These are phyloP conservation scores for Dichotomocladium elegans DNA, from an alignment of 371 early-diverging fungal genomes.

Conservation along the genomic window DNA sequence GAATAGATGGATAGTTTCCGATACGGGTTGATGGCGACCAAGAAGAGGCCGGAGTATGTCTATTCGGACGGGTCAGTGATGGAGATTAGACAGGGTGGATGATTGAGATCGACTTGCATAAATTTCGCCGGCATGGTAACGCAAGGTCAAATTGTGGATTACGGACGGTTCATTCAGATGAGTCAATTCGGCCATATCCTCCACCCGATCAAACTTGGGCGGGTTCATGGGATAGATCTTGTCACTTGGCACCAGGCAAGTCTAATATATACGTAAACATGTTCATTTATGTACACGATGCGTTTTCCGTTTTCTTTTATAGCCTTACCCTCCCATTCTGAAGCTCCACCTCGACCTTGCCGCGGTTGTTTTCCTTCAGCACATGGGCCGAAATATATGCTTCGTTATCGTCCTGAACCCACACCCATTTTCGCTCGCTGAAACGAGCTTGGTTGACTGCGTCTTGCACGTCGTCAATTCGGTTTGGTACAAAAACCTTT, in stretches of 20 bases:
- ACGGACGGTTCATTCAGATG: conserved; percentile 99
- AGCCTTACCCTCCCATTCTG: conserved; percentile 67
- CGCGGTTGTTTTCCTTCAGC: conserved; percentile 34
- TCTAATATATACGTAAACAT: conserved; percentile 29
- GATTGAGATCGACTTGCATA: conserved; percentile 64
- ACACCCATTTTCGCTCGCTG: conserved; percentile 92
- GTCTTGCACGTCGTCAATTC: conserved; percentile 51
- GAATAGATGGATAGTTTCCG: conserved; percentile 90
- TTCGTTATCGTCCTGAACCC: conserved; percentile 90
- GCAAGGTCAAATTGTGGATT: conserved; percentile 89
- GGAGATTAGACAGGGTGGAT: neutral
- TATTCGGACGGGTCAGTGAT: too few species aligned
- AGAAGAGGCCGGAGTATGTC: conserved; percentile 99
- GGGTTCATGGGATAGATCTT: conserved; percentile 98
- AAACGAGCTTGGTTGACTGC: conserved; percentile 75
- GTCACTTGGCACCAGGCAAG: conserved; percentile 62
- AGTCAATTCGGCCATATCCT: conserved; percentile 98
- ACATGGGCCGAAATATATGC: conserved; percentile 89
- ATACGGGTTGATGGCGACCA: conserved; percentile 99
- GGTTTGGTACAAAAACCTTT: conserved; percentile 33
- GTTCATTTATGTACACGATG: neutral
- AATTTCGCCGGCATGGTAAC: conserved; percentile 90
- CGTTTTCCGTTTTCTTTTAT: neutral
- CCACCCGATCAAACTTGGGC: conserved; percentile 97
- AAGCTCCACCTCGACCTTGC: conserved; percentile 60